phyloP scores from a whole-genome alignment of 2,329 filamentous ascomycete genomes.

The Gremmenia infestans region DNA sequence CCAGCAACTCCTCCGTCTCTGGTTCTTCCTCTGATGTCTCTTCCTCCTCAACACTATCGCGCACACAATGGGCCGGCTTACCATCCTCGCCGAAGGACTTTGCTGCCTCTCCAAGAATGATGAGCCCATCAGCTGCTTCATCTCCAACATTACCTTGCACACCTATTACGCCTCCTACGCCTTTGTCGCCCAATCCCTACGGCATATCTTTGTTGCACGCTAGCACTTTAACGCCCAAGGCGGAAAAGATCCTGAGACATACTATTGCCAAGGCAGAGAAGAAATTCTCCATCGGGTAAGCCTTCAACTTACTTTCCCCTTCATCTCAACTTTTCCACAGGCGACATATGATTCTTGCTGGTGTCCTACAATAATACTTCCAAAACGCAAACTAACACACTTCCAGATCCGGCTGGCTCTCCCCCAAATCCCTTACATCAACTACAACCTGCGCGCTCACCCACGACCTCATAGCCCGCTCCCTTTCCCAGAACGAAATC shows the following conservation, averaged over 20 bases:
- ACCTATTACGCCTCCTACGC: constrained; percentile 2
- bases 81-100: constrained; percentile 22
- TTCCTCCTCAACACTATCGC: constrained; percentile 12
- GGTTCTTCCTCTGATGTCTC: constrained; percentile 13
- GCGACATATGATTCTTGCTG: no score
- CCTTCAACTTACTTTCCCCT: no score
- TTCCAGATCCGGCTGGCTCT: constrained; percentile 23
- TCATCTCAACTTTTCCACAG: no score
- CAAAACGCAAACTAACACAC: constrained; percentile 13
- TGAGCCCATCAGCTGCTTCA: neutral
- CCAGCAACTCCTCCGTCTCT: constrained; percentile 8
- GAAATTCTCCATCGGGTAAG: constrained; percentile 41
- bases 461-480: constrained; percentile 49
- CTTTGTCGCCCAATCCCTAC: constrained; percentile 29
- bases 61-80: constrained; percentile 22
- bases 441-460: constrained; percentile 39
- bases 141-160: constrained; percentile 4
- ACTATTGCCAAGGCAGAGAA: constrained; percentile 49
- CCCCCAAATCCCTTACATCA: constrained; percentile 34
- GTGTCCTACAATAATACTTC: no score
- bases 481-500: constrained; percentile 54
- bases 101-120: constrained; percentile 4
- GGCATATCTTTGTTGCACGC: constrained; percentile 43
- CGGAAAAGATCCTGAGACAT: constrained; percentile 39
- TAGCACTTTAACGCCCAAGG: constrained; percentile 41